Evolutionary conservation across 345 rosid species (phyloP).

Genomic region (Pistacia integerrima): DNA sequence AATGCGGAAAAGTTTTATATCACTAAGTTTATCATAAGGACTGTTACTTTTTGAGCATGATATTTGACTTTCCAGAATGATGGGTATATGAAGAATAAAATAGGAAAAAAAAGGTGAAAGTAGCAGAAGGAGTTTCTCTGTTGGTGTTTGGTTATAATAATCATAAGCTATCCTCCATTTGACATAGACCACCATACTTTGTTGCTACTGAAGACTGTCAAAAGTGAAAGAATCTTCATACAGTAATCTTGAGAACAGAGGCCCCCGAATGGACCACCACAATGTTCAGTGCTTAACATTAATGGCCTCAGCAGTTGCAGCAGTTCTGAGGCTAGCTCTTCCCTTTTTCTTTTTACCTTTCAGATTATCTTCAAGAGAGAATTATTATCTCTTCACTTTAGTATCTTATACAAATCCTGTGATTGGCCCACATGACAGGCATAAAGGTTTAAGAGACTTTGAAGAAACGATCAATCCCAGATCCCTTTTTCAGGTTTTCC

Average conservation of each 20-base stretch:
- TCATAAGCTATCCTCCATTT: background rate
- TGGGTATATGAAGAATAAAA: background rate
- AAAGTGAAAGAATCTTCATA: background rate
- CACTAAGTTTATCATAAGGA: background rate
- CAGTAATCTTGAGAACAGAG: background rate
- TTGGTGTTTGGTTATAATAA: background rate
- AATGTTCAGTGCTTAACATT: too few species aligned
- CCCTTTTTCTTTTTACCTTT: background rate
- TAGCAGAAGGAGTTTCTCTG: background rate
- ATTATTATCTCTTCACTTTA: too few species aligned
- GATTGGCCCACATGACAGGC: too few species aligned
- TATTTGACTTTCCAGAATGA: background rate
- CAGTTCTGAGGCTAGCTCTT: too few species aligned
- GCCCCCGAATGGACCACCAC: conserved; percentile 1
- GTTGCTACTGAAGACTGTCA: too few species aligned
- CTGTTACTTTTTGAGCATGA: background rate
- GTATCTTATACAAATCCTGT: too few species aligned
- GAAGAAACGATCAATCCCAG: too few species aligned
- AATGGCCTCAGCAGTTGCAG: too few species aligned
- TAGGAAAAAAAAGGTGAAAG: background rate
- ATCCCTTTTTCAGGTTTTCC: background rate
- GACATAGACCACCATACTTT: background rate
- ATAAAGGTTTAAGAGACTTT: too few species aligned
- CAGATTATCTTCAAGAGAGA: background rate
- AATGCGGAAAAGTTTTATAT: background rate